Evolutionary conservation across 108 stramenopile species (phyloP), one percentile per base, ranked within the genome.

Genomic region (Cyclostephanos tholiformis): DNA sequence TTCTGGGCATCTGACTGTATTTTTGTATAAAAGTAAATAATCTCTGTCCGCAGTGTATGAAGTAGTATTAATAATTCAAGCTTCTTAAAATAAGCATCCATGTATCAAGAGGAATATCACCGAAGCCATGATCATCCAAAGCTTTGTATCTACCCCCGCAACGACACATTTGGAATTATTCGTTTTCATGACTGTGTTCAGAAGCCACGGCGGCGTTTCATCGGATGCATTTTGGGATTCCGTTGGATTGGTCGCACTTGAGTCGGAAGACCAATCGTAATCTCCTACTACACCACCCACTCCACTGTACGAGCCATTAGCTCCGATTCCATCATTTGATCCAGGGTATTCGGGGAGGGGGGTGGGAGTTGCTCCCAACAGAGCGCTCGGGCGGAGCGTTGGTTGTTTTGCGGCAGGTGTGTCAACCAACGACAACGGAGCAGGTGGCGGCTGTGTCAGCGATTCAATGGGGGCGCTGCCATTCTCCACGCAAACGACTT

Each of bases 401-500:
- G 44, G 14, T 46, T 12, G 44, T 16, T 16, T 46, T 14, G 41
- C 11, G 41, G 41, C 41, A 10, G 41, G 41, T 64, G 63, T 17
- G 20, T 49, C 16, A 14, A 14, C 16, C 16, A 46, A 46, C 16
- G 16, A 16, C 44, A 16, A 17, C 16, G 74, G 57, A 26, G 57
- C 22, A 43, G 55, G 11, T 49, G 65, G 43, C 23, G 65, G 43
- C 22, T 50, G 61, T 9, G 59, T 4, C 25, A 9, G 14, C 17
- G 32, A 19, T 30, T 22, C 41, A n/a, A 10, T 25, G 6, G 16
- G 14, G 16, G 25, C 22, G 65, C 30, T 26, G 55, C 19, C 39
- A 23, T 50, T 50, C 17, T 64, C 51, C 20, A 36, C 52, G 27
- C 77, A 77, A 10, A 13, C 44, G 0, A 77, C 77, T 29, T 66